Percentiles rank a stretch among this genome's conserved stretches.
phyloP scores from a whole-genome alignment of 2,329 filamentous ascomycete genomes.

The Neurospora sp. region DNA sequence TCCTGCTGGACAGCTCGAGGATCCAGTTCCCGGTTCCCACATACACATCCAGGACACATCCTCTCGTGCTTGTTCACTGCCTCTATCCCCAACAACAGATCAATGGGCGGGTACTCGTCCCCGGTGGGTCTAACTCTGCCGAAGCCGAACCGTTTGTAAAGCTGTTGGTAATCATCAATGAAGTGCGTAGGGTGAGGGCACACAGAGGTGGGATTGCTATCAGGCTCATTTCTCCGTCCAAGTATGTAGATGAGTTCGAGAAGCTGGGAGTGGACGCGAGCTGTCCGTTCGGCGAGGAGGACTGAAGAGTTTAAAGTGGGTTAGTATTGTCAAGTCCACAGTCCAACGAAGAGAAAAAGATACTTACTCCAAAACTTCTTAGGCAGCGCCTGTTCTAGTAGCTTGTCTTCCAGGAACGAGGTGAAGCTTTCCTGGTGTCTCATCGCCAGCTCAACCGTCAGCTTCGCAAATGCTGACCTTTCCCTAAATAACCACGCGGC shows the following conservation, averaged over 20 bases:
- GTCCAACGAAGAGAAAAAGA: too few relatives aligned
- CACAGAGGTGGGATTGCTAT: not conserved
- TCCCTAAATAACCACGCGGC: too few relatives aligned
- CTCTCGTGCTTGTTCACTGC: not conserved
- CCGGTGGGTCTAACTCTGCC: too few relatives aligned
- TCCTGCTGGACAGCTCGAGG: not conserved
- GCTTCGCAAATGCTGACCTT: too few relatives aligned
- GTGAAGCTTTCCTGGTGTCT: too few relatives aligned
- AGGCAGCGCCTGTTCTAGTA: too few relatives aligned
- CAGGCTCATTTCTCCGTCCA: not conserved
- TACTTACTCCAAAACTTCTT: too few relatives aligned
- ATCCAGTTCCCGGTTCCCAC: not conserved
- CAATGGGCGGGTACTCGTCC: not conserved
- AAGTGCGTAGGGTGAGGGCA: not conserved
- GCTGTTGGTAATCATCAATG: not conserved
- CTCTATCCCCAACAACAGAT: not conserved
- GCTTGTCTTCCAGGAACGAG: too few relatives aligned
- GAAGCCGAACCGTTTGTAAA: not conserved
- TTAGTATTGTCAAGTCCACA: too few relatives aligned
- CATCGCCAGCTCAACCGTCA: too few relatives aligned
- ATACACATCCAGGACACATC: not conserved
- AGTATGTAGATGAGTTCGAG: not conserved
- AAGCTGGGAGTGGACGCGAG: not conserved
- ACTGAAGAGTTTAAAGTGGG: too few relatives aligned
- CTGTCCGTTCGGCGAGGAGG: not conserved